Evolutionary conservation across 2,329 filamentous ascomycete genomes (phyloP).

Genomic region (Diaporthe citrichinensis): DNA sequence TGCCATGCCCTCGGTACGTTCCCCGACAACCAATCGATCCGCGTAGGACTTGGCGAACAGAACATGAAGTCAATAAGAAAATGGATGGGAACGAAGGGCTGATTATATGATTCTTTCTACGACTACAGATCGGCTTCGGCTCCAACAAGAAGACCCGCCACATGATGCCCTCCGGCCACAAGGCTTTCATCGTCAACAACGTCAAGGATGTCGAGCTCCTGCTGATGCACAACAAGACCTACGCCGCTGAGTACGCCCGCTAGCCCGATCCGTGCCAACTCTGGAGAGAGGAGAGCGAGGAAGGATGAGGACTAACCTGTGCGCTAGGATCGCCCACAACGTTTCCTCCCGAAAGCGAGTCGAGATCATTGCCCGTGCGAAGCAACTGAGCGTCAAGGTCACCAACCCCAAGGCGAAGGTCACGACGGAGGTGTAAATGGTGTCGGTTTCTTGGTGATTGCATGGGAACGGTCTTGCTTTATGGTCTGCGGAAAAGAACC

Average conservation of each 20-base stretch:
- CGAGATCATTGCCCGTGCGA: constrained; percentile 96
- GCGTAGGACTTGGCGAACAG: background rate
- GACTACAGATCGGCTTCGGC: constrained; percentile 90
- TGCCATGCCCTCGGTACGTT: constrained; percentile 98
- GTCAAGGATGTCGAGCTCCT: constrained; percentile 94
- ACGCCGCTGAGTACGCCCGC: constrained; percentile 91
- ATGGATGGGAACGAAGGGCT: background rate
- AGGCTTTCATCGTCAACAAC: constrained; percentile 99
- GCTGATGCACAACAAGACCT: constrained; percentile 99
- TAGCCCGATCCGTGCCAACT: background rate
- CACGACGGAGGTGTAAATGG: constrained; percentile 87
- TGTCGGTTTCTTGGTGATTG: constrained; percentile 43
- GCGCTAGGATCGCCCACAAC: constrained; percentile 89
- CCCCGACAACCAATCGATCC: background rate
- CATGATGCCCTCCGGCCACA: constrained; percentile 99
- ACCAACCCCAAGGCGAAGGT: constrained; percentile 99
- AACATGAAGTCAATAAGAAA: background rate
- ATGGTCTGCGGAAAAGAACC: constrained; percentile 43
- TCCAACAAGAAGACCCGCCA: constrained; percentile 99
- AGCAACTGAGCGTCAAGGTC: constrained; percentile 99
- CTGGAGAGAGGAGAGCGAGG: background rate
- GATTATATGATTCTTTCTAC: constrained; percentile 31
- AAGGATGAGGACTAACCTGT: constrained; percentile 35
- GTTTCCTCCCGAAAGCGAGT: constrained; percentile 99
- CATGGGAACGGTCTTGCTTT: constrained; percentile 46